These are phyloP conservation scores for Trichoderma oligosporum DNA, from an alignment of 2,329 filamentous ascomycete genomes.

Conservation along the genomic window DNA sequence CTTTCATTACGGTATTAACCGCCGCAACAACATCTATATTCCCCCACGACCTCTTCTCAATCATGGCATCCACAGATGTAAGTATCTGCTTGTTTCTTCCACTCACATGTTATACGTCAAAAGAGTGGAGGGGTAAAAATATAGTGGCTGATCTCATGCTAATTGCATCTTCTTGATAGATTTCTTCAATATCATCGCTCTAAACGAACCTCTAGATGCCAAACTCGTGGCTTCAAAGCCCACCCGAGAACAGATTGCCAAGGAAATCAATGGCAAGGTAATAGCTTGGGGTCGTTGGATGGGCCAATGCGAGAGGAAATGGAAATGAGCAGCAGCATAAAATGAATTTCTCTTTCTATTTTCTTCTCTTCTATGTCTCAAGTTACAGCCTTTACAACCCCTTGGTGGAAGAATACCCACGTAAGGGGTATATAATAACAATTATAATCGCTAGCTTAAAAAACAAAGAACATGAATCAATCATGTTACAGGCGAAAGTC, in stretches of 20 bases:
- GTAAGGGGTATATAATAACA: no score
- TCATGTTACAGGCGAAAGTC: no score
- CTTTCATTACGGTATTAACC: slow-evolving; percentile 45
- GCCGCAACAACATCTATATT: slow-evolving; percentile 40
- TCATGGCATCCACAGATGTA: slow-evolving; percentile 50
- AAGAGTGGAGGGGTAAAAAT: no score
- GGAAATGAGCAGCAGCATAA: slow-evolving; percentile 18
- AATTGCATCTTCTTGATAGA: no score
- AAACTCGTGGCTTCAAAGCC: slow-evolving; percentile 36
- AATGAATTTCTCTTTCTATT: background rate
- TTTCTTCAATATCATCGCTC: slow-evolving; percentile 47
- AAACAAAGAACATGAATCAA: background rate
- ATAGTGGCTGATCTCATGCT: no score
- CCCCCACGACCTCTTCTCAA: slow-evolving; percentile 46
- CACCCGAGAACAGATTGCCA: slow-evolving; percentile 41
- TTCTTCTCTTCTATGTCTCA: background rate
- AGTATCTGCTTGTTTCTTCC: slow-evolving; percentile 22
- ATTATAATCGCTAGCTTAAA: background rate
- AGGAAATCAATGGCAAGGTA: slow-evolving; percentile 45
- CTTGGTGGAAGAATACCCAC: background rate
- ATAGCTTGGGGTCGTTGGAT: slow-evolving; percentile 49
- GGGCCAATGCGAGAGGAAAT: slow-evolving; percentile 43
- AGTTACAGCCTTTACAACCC: background rate
- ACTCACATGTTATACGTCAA: accelerated
- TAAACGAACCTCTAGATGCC: slow-evolving; percentile 42